Conservation (phyloP, 306 rosid species). For the Inga laurina region DNA sequence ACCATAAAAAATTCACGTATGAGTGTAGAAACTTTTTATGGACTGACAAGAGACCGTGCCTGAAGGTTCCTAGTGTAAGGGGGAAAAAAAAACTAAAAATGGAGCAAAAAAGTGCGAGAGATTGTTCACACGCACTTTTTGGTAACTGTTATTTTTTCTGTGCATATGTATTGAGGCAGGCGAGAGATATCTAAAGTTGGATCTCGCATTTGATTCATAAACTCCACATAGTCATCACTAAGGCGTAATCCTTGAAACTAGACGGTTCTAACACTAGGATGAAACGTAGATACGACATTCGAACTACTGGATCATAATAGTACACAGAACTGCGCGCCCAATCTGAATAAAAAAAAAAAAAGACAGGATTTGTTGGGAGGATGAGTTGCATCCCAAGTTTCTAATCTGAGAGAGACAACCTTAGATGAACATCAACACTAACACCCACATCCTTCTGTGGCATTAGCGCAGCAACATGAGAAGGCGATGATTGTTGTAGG, state of each 20-base stretch:
- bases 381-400: neutral
- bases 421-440: slow-evolving; percentile 69
- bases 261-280: neutral
- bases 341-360: neutral
- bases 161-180: neutral
- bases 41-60: neutral
- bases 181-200: neutral
- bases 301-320: neutral
- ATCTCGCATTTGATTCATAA: neutral
- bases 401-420: slow-evolving; percentile 45
- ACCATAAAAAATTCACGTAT: neutral
- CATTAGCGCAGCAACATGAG: slow-evolving; percentile 5
- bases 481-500: slow-evolving; percentile 14
- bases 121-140: neutral
- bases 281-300: neutral
- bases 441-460: slow-evolving; percentile 38
- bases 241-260: neutral
- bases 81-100: neutral
- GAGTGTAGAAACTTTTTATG: neutral
- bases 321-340: neutral
- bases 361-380: neutral
- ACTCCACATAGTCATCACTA: neutral
- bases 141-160: neutral
- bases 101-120: neutral
- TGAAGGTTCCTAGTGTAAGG: neutral